phyloP scores from a whole-genome alignment of 345 rosid species.

The Sisymbrium altissimum region DNA sequence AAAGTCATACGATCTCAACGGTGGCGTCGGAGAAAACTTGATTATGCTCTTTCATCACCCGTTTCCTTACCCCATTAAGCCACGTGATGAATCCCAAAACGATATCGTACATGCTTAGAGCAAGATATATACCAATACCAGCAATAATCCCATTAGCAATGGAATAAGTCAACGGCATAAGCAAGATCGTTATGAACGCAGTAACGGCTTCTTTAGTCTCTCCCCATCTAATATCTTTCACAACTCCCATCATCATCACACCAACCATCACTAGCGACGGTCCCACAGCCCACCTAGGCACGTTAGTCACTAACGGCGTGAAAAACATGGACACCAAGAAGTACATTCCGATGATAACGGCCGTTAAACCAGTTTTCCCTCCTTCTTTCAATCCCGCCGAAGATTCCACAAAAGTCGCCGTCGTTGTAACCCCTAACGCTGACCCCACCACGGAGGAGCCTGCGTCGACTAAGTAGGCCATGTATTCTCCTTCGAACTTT shows the following conservation, averaged over 20 bases:
- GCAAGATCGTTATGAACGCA: constrained; percentile 77
- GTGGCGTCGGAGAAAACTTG: constrained; percentile 62
- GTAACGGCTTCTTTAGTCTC: constrained; percentile 67
- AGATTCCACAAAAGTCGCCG: constrained; percentile 70
- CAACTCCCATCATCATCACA: constrained; percentile 84
- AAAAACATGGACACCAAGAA: constrained; percentile 64
- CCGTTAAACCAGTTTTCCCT: constrained; percentile 86
- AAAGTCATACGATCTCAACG: constrained; percentile 34
- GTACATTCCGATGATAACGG: constrained; percentile 52
- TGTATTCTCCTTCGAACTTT: constrained; percentile 74
- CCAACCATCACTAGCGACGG: constrained; percentile 85
- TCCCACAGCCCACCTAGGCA: constrained; percentile 94
- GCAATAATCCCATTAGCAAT: constrained; percentile 85
- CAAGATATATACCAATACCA: constrained; percentile 63
- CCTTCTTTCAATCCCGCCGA: constrained; percentile 90
- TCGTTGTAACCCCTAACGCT: constrained; percentile 62
- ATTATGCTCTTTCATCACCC: constrained; percentile 52
- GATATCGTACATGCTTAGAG: constrained; percentile 57
- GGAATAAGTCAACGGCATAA: constrained; percentile 85
- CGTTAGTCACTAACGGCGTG: constrained; percentile 62
- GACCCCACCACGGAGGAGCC: constrained; percentile 75
- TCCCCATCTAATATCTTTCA: constrained; percentile 68
- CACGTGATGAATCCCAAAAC: constrained; percentile 26
- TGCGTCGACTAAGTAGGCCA: constrained; percentile 74
- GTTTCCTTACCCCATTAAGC: constrained; percentile 46